Evolutionary conservation across 164 flowering plant genomes (phyloP), one percentile per base, ranked within the genome.

Genomic region (Annona squamosa): DNA sequence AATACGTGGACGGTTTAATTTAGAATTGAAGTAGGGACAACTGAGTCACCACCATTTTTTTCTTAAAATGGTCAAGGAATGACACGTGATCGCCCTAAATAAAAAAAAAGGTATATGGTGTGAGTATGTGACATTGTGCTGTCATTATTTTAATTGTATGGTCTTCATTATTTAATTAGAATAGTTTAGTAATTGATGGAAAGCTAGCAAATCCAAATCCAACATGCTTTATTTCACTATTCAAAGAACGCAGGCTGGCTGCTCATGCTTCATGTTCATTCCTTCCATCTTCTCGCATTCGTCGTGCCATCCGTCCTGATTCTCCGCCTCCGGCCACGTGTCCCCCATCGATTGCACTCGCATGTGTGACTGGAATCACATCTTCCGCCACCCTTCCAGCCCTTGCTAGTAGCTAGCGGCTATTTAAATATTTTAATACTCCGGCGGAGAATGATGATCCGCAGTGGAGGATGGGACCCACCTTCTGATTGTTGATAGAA

Each of bases 191-290:
- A 16, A 45, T 17, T 69, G 41, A 48, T 69, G 44, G 47, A 62
- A 26, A 12, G n/a, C 17, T 5, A 19, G 46, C 7, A 46, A 19
- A 46, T 48, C 57, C 4, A 17, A 46, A 69, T 26, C 71, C 71
- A 46, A 71, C 73, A 71, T 71, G 65, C 56, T 71, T 18, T 41
- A 17, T 69, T 48, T 52, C 59, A 52, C 59, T 52, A 52, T 52
- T 52, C 9, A 5, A 26, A 9, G 59, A 2, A 52, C 2, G 46
- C 65, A 56, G 65, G 65, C 73, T 71, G 18, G 47, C 26, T 71
- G 10, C 57, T 73, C 69, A 73, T 65, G 62, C 48, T 46, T 67
- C 52, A 73, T 71, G 44, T 52, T 6, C 59, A 43, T 52, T 6
- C 59, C 59, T 9, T 52, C 59, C 59, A 52, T 16, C 0, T 9